phyloP scores from a whole-genome alignment of 1,284 basidiomycete genomes.

The Ganoderma lingzhi region DNA sequence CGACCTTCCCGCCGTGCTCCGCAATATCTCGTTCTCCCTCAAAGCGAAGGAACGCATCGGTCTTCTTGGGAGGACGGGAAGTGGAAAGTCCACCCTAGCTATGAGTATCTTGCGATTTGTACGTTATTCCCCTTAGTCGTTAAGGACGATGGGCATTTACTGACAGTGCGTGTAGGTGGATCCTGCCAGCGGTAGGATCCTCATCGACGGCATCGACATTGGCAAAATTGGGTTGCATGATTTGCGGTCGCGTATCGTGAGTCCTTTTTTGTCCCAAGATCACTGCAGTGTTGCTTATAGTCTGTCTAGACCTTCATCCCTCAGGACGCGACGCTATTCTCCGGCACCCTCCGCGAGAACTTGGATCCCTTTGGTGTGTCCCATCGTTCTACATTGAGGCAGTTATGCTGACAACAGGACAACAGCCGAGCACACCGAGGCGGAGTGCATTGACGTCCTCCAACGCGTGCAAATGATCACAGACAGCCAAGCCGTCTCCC shows the following conservation, averaged over 20 bases:
- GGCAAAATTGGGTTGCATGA: conserved; percentile 88
- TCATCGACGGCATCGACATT: conserved; percentile 92
- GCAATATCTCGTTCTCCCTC: conserved; percentile 74
- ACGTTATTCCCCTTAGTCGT: conserved; percentile 35
- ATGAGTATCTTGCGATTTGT: conserved; percentile 90
- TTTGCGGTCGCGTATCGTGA: conserved; percentile 76
- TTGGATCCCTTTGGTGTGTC: conserved; percentile 81
- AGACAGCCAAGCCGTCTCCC: conserved; percentile 53
- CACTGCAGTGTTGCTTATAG: neutral
- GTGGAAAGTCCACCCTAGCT: conserved; percentile 86
- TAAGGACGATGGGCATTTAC: neutral
- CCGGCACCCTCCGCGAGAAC: conserved; percentile 87
- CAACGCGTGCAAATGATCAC: conserved; percentile 71
- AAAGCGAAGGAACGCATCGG: conserved; percentile 75
- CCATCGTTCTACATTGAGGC: neutral
- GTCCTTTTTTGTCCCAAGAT: conserved; percentile 32
- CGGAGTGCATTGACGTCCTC: conserved; percentile 75
- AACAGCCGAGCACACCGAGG: conserved; percentile 80
- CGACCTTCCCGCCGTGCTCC: conserved; percentile 85
- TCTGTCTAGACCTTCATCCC: conserved; percentile 78
- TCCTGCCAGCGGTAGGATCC: conserved; percentile 79
- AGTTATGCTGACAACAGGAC: neutral
- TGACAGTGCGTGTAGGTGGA: conserved; percentile 60
- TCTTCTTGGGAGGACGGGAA: conserved; percentile 78
- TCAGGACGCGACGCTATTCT: conserved; percentile 84